Evolutionary conservation across 306 rosid species (phyloP).

Genomic region (Vigna reflexopilosa): DNA sequence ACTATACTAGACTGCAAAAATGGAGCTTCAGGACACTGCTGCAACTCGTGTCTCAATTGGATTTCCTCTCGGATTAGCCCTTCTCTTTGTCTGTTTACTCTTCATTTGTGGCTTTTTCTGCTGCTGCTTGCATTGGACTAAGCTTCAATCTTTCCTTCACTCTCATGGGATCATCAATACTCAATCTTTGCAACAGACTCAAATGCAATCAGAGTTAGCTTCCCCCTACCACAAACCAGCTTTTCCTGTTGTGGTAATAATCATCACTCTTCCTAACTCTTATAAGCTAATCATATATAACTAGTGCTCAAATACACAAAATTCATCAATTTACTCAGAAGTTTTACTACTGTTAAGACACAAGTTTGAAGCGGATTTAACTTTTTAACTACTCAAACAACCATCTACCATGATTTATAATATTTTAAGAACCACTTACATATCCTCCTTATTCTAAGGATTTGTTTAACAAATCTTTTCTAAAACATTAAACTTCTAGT

Average conservation of each 20-base stretch:
- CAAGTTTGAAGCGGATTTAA: too few species aligned
- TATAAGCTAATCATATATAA: not conserved
- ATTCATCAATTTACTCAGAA: too few species aligned
- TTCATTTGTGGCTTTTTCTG: slow-evolving; percentile 57
- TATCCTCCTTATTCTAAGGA: too few species aligned
- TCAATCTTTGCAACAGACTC: slow-evolving; percentile 32
- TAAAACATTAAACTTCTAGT: too few species aligned
- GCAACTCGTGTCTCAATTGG: slow-evolving; percentile 49
- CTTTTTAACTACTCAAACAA: too few species aligned
- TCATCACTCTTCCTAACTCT: not conserved
- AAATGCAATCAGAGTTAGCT: slow-evolving; percentile 37
- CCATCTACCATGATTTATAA: too few species aligned
- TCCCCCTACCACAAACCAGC: slow-evolving; percentile 51
- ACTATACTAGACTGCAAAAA: slow-evolving; percentile 1
- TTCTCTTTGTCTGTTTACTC: slow-evolving; percentile 56
- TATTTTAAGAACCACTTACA: too few species aligned
- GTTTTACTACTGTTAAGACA: too few species aligned
- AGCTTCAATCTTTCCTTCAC: slow-evolving; percentile 46
- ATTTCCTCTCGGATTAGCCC: slow-evolving; percentile 66
- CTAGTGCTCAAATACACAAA: too few species aligned
- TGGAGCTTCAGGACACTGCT: slow-evolving; percentile 55
- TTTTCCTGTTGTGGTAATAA: slow-evolving; percentile 47
- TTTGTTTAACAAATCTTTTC: too few species aligned
- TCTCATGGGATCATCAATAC: slow-evolving; percentile 10
- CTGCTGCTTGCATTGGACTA: slow-evolving; percentile 70